phyloP scores from a whole-genome alignment of 1,284 basidiomycete genomes.

The Trichosporon sp. region DNA sequence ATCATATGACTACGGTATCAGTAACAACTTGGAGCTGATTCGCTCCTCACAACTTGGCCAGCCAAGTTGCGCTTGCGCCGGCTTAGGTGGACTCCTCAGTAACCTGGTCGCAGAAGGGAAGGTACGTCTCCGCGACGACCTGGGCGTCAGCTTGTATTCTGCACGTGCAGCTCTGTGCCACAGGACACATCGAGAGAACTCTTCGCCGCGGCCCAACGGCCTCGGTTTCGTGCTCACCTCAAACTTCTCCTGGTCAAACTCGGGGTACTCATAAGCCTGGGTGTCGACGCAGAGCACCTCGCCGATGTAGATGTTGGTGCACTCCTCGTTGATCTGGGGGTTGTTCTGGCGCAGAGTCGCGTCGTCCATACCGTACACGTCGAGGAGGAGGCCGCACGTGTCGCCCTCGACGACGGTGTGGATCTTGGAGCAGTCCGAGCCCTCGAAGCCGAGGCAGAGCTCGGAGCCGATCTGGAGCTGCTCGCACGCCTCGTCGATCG shows the following conservation, averaged over 20 bases:
- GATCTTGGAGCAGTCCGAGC: slow-evolving; percentile 54
- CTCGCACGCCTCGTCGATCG: slow-evolving; percentile 54
- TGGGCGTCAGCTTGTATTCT: slow-evolving; percentile 20
- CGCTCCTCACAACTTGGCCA: neutral
- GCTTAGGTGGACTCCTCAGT: neutral
- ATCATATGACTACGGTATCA: neutral
- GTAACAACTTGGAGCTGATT: neutral
- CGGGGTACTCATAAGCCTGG: slow-evolving; percentile 48
- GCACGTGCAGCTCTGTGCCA: no score
- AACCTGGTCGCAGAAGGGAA: slow-evolving; percentile 41
- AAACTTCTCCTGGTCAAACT: slow-evolving; percentile 47
- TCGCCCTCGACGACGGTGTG: slow-evolving; percentile 55
- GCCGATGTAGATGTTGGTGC: slow-evolving; percentile 58
- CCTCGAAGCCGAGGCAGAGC: slow-evolving; percentile 54
- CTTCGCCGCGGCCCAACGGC: no score
- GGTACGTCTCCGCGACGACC: slow-evolving; percentile 50
- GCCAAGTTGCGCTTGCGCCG: neutral
- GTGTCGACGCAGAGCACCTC: slow-evolving; percentile 58
- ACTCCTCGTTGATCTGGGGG: slow-evolving; percentile 54
- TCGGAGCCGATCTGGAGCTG: slow-evolving; percentile 52
- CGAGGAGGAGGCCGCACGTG: slow-evolving; percentile 52
- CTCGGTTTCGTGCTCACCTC: slow-evolving; percentile 38
- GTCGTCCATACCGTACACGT: slow-evolving; percentile 49
- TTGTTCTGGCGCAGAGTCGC: slow-evolving; percentile 55
- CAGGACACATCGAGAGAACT: no score